phyloP scores from a whole-genome alignment of 2,329 filamentous ascomycete genomes.

The Colletotrichum horii region DNA sequence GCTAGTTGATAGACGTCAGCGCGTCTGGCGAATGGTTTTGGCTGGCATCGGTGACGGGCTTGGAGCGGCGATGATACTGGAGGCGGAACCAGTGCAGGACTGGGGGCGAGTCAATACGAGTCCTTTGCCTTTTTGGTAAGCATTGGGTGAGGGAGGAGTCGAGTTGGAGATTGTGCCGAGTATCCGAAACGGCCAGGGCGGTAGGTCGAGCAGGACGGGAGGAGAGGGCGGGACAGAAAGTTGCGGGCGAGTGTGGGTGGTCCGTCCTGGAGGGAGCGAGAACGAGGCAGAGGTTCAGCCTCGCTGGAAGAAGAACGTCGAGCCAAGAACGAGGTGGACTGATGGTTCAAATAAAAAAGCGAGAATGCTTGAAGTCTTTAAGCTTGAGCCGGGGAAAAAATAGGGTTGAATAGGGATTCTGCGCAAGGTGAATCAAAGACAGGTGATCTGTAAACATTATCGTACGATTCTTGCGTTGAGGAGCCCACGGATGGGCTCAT shows the following conservation, averaged over 20 bases:
- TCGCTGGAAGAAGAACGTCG: slow-evolving; percentile 9
- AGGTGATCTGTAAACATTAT: slow-evolving; percentile 23
- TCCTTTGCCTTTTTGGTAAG: not conserved
- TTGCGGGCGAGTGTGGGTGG: not conserved
- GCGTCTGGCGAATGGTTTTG: not conserved
- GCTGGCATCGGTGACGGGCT: not conserved
- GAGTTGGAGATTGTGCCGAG: not conserved
- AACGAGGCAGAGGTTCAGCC: slow-evolving; percentile 16
- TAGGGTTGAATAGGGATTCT: slow-evolving; percentile 12
- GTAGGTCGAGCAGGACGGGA: not conserved
- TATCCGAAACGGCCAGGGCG: slow-evolving; percentile 6
- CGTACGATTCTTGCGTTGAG: slow-evolving; percentile 21
- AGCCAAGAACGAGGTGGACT: slow-evolving; percentile 10
- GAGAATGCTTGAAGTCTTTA: slow-evolving; percentile 16
- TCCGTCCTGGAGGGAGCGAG: not conserved
- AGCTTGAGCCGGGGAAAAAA: slow-evolving; percentile 14
- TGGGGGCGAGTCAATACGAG: not conserved
- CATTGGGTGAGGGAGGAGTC: not conserved
- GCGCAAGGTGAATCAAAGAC: slow-evolving; percentile 11
- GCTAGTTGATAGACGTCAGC: not conserved
- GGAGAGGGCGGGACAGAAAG: not conserved
- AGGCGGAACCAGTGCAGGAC: slow-evolving; percentile 10
- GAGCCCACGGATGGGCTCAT: slow-evolving; percentile 18
- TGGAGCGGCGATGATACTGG: slow-evolving; percentile 13
- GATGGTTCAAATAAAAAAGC: not conserved